Evolutionary conservation across 2,329 filamentous ascomycete species (phyloP), one percentile per base, ranked within the genome.

Genomic region (Nannizziopsis barbatae): DNA sequence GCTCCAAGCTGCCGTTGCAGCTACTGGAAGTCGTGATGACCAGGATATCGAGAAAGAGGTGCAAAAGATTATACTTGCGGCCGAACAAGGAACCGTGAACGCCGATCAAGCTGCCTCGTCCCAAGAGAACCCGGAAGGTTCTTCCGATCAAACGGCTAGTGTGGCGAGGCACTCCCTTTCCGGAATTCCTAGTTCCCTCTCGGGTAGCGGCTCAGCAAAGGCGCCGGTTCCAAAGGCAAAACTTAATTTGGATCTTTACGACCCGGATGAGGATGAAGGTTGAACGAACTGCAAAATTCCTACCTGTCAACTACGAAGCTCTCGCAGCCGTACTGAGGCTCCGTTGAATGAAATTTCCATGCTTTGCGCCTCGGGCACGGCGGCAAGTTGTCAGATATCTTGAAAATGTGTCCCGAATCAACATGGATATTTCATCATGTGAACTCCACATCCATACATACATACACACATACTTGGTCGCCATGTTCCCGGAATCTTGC

Each of bases 41-140:
- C 50, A 72, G 67, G 59, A 86, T 69, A 49, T 81, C 68, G 62
- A 79, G 57, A 60, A 58, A 41, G 68, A 71, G 52, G 64, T 70
- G 10, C 66, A 69, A 36, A 60, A 64, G 38, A 45, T 71, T 52
- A 61, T 71, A 11, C 10, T 82, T 73, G 22, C 81, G 63, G 40
- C 82, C 44, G 76, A 72, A 57, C 83, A 61, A 9, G 52, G 75
- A 63, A 53, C 75, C 60, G 57, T 66, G 65, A 52, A 71, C 65
- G 60, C 65, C 57, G 1, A 73, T 70, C 65, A 63, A 42, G 58
- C 64, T 27, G 22, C 4, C 7, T 18, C 6, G 8, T 12, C 12
- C 12, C 18, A 15, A 18, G 39, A 12, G 14, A 17, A 42, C 10
- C 15, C 57, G 3, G 59, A 53, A 14, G 33, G 3, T 5, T 15